phyloP scores from a whole-genome alignment of 2,329 filamentous ascomycete species.

The Diaporthe australafricana region DNA sequence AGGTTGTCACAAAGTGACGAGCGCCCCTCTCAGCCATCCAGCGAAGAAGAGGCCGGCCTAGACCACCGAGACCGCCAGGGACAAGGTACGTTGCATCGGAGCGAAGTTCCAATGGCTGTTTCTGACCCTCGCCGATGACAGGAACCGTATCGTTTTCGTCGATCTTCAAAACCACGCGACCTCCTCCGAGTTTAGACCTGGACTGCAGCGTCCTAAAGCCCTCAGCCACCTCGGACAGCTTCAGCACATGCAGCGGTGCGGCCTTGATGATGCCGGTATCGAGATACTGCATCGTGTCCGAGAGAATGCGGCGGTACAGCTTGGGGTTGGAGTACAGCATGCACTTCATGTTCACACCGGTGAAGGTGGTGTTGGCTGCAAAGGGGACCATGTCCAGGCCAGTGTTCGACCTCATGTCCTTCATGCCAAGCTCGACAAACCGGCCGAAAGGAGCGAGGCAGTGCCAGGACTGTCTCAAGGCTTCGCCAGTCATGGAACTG shows the following conservation, averaged over 20 bases:
- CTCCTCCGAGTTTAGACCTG: slow-evolving; percentile 4
- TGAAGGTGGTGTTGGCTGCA: slow-evolving; percentile 2
- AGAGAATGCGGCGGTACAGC: background rate
- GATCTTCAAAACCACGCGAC: background rate
- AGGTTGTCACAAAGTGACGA: slow-evolving; percentile 10
- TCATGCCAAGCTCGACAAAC: slow-evolving; percentile 40
- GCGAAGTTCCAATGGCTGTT: background rate
- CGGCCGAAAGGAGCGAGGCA: slow-evolving; percentile 36
- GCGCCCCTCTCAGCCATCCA: slow-evolving; percentile 11
- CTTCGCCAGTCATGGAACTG: slow-evolving; percentile 3
- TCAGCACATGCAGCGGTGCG: background rate
- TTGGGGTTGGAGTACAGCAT: slow-evolving; percentile 17
- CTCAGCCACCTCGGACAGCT: slow-evolving; percentile 10
- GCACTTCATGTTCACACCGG: slow-evolving; percentile 24
- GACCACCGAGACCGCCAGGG: slow-evolving; percentile 13
- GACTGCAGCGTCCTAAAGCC: slow-evolving; percentile 12
- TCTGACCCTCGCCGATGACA: background rate
- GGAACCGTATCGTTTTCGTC: background rate
- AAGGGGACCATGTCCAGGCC: slow-evolving; percentile 23
- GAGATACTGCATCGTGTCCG: background rate
- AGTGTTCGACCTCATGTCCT: slow-evolving; percentile 30
- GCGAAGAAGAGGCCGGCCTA: slow-evolving; percentile 2
- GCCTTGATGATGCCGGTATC: background rate
- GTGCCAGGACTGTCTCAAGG: slow-evolving; percentile 2
- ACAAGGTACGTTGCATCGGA: slow-evolving; percentile 1